These are phyloP conservation scores for Tuber aestivum DNA, from an alignment of 495 filamentous ascomycete species.

Conservation along the genomic window DNA sequence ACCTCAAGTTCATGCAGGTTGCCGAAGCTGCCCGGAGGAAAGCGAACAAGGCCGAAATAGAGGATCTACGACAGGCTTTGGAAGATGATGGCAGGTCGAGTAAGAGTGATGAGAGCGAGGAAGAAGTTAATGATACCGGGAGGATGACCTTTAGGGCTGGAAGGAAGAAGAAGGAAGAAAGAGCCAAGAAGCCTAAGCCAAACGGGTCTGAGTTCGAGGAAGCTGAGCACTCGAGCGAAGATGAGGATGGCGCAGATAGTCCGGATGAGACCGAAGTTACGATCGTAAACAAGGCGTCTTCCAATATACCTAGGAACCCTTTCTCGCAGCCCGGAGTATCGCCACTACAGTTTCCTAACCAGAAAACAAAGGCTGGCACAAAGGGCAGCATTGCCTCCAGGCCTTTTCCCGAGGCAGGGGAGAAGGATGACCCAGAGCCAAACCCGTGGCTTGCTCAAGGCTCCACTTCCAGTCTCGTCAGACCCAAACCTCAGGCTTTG, in stretches of 20 bases:
- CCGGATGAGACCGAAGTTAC: conserved; percentile 42
- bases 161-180: conserved; percentile 30
- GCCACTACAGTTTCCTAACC: neutral
- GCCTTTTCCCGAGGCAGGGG: neutral
- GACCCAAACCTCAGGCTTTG: conserved; percentile 29
- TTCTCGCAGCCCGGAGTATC: conserved; percentile 19
- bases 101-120: conserved; percentile 50
- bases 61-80: conserved; percentile 66
- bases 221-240: conserved; percentile 17
- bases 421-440: conserved; percentile 41
- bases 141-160: conserved; percentile 60
- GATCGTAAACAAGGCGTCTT: conserved; percentile 22
- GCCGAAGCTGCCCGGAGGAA: conserved; percentile 71
- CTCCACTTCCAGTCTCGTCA: conserved; percentile 9
- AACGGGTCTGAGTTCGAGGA: conserved; percentile 33
- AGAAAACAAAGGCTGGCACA: neutral
- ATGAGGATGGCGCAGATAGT: conserved; percentile 50
- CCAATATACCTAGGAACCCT: conserved; percentile 19
- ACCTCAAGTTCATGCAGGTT: conserved; percentile 88
- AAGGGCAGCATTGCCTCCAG: conserved; percentile 6
- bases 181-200: conserved; percentile 12
- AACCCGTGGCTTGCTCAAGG: conserved; percentile 49
- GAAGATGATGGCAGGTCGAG: conserved; percentile 43
- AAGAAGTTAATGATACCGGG: conserved; percentile 54
- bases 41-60: conserved; percentile 74